A percentile compares a stretch with the other conserved stretches of the same genome.
Conservation (phyloP, 257 asterid species). For the Eustoma russellianum region DNA sequence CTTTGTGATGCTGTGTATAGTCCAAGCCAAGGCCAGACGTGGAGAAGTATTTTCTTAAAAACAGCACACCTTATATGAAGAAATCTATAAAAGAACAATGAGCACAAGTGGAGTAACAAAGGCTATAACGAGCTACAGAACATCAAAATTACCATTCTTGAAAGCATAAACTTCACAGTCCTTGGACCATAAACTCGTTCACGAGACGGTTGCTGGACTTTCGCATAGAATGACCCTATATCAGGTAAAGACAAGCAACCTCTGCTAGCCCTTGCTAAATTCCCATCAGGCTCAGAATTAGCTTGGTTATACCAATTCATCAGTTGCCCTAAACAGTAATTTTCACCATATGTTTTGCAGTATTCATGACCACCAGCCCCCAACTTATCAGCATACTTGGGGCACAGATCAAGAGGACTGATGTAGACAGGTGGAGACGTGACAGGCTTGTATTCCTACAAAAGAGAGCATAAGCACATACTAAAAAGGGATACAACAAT, state of each 20-base stretch:
- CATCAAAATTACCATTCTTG: constrained; percentile 59
- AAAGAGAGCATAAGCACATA: constrained; percentile 2
- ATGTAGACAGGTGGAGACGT: constrained; percentile 91
- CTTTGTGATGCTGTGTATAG: too few species aligned
- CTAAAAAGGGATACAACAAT: not conserved
- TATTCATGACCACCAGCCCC: constrained; percentile 79
- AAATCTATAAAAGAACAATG: too few species aligned
- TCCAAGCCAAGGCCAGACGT: too few species aligned
- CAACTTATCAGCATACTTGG: constrained; percentile 74
- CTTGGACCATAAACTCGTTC: constrained; percentile 93
- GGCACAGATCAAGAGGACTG: constrained; percentile 92
- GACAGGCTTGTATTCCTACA: constrained; percentile 75
- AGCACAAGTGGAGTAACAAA: too few species aligned
- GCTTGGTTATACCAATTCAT: constrained; percentile 83
- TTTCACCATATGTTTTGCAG: constrained; percentile 79
- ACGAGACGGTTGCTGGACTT: constrained; percentile 85
- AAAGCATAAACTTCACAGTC: constrained; percentile 76
- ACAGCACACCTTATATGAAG: too few species aligned
- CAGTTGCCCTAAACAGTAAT: constrained; percentile 89
- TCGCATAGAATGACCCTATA: constrained; percentile 84
- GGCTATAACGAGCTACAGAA: too few species aligned
- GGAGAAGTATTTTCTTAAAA: too few species aligned
- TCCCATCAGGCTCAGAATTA: constrained; percentile 69
- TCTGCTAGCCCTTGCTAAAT: constrained; percentile 68
- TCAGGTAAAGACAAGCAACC: constrained; percentile 96